Evolutionary conservation across 2,329 filamentous ascomycete genomes (phyloP), one percentile per base, ranked within the genome.

Genomic region (Botrytis paeoniae): DNA sequence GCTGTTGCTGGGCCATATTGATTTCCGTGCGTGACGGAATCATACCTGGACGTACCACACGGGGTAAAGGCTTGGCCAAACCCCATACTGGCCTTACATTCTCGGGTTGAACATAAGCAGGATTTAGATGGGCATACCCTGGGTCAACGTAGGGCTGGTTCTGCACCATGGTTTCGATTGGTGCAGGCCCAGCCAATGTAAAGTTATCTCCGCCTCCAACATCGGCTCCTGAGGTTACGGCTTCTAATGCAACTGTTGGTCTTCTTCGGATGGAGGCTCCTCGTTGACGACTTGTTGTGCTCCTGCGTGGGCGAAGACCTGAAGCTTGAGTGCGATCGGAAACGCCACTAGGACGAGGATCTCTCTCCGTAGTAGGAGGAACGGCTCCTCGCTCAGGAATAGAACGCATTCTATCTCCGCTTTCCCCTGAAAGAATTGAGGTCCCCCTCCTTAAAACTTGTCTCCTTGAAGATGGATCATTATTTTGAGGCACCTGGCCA

Each of bases 1-100:
- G 80, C 77, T 41, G 81, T 79, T 14, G 79, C 18, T 70, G 76
- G 57, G 82, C 80, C 0, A 81, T 76, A 54, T 79, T 81, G 25
- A 84, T 71, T 74, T 85, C 81, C 57, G 82, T 81, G 72, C 80
- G 79, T 0, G 83, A 83, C 0, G 85, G 85, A 1, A 86, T 83
- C 86, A 88, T 88, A 18, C 86, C 86, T 32, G 84, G 81, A 54
- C 86, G 82, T 70, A 88, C 82, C 0, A 88, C 86, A 74, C 85
- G 85, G 45, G 86, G 86, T 39, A 88, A 78, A 10, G 86, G 86
- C 75, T 87, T 86, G 5, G 85, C 86, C 69, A 88, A 78, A 78
- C 85, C 84, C 83, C 86, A 88, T 64, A 88, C 84, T 1, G 86
- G 86, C 72, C 85, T 84, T 20, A 80, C 76, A 25, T 86, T 85